Percentiles rank a stretch among this genome's conserved stretches.
phyloP scores from a whole-genome alignment of 2,329 filamentous ascomycete species.

The Fonsecaea monophora region DNA sequence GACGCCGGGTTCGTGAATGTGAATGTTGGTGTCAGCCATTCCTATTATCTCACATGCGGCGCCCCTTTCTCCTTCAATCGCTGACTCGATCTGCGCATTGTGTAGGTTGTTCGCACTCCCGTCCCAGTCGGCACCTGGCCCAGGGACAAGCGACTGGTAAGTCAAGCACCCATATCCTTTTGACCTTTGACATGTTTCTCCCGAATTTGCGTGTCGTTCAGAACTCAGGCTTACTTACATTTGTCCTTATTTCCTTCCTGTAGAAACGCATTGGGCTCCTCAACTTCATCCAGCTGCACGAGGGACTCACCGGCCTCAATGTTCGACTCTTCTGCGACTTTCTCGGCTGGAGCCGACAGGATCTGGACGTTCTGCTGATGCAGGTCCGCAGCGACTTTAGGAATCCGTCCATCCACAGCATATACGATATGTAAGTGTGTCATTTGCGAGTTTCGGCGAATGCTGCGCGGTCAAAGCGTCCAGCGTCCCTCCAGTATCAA shows the following conservation, averaged over 20 bases:
- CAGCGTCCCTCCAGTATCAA: not conserved
- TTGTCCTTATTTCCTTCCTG: not conserved
- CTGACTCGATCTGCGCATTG: not conserved
- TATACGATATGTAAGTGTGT: conserved; percentile 42
- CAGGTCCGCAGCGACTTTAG: conserved; percentile 45
- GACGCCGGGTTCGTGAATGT: conserved; percentile 43
- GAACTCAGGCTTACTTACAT: not conserved
- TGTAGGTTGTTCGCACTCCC: not conserved
- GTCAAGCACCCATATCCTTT: not conserved
- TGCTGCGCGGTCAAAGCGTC: not conserved
- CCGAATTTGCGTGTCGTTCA: not conserved
- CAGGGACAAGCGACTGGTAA: conserved; percentile 38
- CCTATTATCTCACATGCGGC: not conserved
- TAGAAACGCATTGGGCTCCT: conserved; percentile 39
- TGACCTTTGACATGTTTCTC: not conserved
- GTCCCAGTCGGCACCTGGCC: conserved; percentile 43
- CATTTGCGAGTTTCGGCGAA: not conserved
- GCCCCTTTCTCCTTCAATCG: not conserved
- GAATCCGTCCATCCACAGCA: conserved; percentile 44
- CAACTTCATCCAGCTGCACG: conserved; percentile 34
- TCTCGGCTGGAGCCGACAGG: conserved; percentile 40
- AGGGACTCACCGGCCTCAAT: conserved; percentile 42
- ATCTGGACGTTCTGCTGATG: conserved; percentile 43
- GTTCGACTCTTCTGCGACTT: conserved; percentile 32
- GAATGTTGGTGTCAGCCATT: conserved; percentile 17